Evolutionary conservation across 768 basidiomycete genomes (phyloP).

Genomic region (Leccinum rimulosum): DNA sequence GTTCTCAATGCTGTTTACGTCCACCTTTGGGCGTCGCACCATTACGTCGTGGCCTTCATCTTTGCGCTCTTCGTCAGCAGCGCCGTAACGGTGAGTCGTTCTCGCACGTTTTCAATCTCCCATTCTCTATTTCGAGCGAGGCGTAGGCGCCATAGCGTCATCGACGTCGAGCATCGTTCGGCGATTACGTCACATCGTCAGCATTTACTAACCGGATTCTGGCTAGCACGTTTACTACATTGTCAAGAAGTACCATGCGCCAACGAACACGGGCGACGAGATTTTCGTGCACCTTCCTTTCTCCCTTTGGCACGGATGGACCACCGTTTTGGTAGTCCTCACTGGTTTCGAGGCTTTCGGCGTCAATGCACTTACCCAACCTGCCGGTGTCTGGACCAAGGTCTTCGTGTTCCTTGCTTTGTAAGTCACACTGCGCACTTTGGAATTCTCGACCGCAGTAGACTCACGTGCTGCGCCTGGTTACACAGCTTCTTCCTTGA

Average conservation of each 20-base stretch:
- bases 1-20: conserved; percentile 88
- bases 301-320: conserved; percentile 94
- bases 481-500: conserved; percentile 80
- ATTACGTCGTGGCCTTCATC: conserved; percentile 82
- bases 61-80: conserved; percentile 87
- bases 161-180: not conserved
- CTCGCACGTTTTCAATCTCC: conserved; percentile 4
- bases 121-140: conserved; percentile 14
- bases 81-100: conserved; percentile 44
- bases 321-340: conserved; percentile 77
- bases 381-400: conserved; percentile 86
- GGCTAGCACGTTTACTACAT: conserved; percentile 86
- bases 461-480: conserved; percentile 6
- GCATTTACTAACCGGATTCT: conserved; percentile 13
- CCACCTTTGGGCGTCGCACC: conserved; percentile 75
- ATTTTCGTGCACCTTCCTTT: conserved; percentile 94
- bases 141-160: conserved; percentile 4
- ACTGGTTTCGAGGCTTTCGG: conserved; percentile 90
- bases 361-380: conserved; percentile 59
- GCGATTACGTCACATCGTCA: conserved; percentile 1
- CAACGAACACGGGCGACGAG: conserved; percentile 70
- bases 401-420: conserved; percentile 92
- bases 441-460: not conserved
- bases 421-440: conserved; percentile 39
- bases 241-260: conserved; percentile 80